phyloP scores from a whole-genome alignment of 768 basidiomycete genomes.

The Crucibulum laeve region DNA sequence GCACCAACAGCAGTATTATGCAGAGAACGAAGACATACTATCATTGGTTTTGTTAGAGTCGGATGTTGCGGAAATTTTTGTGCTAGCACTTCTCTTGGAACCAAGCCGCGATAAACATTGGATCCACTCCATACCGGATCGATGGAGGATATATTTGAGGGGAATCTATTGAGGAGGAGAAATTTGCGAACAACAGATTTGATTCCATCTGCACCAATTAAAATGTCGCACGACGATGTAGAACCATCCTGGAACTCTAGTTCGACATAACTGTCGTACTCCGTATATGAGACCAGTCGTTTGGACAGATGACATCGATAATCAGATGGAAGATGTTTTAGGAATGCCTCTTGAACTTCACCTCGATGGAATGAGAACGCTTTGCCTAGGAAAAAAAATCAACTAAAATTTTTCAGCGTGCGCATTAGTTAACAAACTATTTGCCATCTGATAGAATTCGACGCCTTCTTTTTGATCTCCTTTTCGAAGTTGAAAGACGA shows the following conservation, averaged over 20 bases:
- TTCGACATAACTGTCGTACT: constrained; percentile 12
- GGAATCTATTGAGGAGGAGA: constrained; percentile 4
- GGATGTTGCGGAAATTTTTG: constrained; percentile 24
- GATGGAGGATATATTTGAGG: constrained; percentile 5
- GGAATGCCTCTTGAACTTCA: constrained; percentile 38
- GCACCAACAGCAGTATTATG: neutral
- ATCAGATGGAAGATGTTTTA: constrained; percentile 26
- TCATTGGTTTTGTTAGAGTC: constrained; percentile 14
- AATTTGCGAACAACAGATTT: constrained; percentile 16
- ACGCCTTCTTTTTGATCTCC: constrained; percentile 27
- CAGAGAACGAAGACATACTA: constrained; percentile 14
- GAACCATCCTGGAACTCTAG: constrained; percentile 20
- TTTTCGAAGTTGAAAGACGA: constrained; percentile 23
- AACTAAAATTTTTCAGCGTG: neutral
- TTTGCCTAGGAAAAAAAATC: constrained; percentile 14
- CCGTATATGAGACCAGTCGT: constrained; percentile 32
- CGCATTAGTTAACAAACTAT: constrained; percentile 11
- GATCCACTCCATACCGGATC: constrained; percentile 32
- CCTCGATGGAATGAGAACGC: constrained; percentile 31
- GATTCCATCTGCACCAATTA: constrained; percentile 38
- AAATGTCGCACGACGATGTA: constrained; percentile 24
- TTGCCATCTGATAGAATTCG: constrained; percentile 19
- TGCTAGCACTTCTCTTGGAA: constrained; percentile 18
- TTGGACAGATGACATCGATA: constrained; percentile 30
- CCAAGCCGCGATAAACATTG: constrained; percentile 28